Conservation (phyloP, 345 rosid genomes). For the Citrus sinensis region DNA sequence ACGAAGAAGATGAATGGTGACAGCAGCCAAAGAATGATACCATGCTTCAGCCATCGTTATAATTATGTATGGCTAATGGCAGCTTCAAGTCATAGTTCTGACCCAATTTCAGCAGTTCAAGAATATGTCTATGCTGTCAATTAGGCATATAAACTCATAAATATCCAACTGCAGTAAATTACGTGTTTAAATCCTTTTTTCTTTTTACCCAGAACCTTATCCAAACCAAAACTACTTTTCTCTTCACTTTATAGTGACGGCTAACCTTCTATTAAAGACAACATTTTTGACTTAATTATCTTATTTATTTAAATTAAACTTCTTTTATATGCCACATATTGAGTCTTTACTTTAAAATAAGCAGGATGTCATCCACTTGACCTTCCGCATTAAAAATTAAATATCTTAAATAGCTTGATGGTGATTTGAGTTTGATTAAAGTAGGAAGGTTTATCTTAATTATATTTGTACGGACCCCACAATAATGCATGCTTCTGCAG, state of each 20-base stretch:
- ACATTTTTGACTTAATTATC: constrained; percentile 16
- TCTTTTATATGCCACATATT: constrained; percentile 13
- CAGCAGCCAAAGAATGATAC: neutral
- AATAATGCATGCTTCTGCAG: constrained; percentile 18
- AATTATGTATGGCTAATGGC: constrained; percentile 11
- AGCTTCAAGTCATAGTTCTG: constrained; percentile 9
- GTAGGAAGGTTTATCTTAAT: constrained; percentile 23
- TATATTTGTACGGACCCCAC: constrained; percentile 18
- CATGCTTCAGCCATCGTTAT: neutral
- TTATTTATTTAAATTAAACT: constrained; percentile 7
- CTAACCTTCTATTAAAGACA: constrained; percentile 21
- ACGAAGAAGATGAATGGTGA: constrained; percentile 6
- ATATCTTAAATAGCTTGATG: constrained; percentile 26
- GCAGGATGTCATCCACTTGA: constrained; percentile 24
- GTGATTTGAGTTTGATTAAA: constrained; percentile 39
- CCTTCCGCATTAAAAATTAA: constrained; percentile 21
- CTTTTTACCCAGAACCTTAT: constrained; percentile 20
- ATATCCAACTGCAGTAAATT: constrained; percentile 6
- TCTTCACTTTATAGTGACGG: constrained; percentile 19
- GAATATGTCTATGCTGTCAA: neutral
- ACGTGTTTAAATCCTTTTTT: constrained; percentile 4
- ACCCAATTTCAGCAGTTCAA: constrained; percentile 13
- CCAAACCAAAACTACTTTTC: constrained; percentile 18
- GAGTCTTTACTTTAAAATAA: constrained; percentile 21
- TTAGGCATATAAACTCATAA: constrained; percentile 5